Conservation (phyloP, 441 rosid species). For the Breynia disticha region DNA sequence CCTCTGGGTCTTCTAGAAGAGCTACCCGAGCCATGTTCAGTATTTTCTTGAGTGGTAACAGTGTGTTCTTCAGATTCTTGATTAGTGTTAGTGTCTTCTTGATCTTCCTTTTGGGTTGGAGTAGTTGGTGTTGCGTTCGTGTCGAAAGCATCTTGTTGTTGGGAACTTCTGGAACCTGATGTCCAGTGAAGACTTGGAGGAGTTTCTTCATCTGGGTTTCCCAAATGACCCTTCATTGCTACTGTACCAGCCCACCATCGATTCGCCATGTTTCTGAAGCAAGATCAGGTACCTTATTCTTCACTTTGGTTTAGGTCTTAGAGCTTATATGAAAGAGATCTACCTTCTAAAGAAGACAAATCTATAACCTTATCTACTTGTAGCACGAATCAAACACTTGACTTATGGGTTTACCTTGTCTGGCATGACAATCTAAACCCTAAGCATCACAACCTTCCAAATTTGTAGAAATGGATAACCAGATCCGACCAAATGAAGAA, state of each 20-base stretch:
- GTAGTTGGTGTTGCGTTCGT: neutral
- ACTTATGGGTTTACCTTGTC: no score
- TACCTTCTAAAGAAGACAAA: no score
- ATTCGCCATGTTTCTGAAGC: conserved; percentile 54
- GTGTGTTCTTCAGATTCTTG: conserved; percentile 31
- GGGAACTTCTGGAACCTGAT: conserved; percentile 8
- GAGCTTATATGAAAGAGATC: no score
- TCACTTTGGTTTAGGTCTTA: no score
- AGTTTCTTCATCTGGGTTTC: conserved; percentile 31
- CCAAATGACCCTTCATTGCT: conserved; percentile 52
- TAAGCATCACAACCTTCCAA: no score
- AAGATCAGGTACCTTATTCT: no score
- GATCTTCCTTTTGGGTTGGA: conserved; percentile 20
- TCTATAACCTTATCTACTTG: no score
- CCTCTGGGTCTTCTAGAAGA: conserved; percentile 75
- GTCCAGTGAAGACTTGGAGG: conserved; percentile 17
- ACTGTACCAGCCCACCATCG: conserved; percentile 88
- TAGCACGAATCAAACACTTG: no score
- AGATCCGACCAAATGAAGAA: no score
- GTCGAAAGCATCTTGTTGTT: no score
- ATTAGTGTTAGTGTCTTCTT: conserved; percentile 28
- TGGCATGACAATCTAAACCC: no score
- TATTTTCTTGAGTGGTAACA: conserved; percentile 14
- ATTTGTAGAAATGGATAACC: no score
- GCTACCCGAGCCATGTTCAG: conserved; percentile 35